Base-by-base conservation (phyloP, 306 rosid genomes). In the Begonia masoniana region DNA sequence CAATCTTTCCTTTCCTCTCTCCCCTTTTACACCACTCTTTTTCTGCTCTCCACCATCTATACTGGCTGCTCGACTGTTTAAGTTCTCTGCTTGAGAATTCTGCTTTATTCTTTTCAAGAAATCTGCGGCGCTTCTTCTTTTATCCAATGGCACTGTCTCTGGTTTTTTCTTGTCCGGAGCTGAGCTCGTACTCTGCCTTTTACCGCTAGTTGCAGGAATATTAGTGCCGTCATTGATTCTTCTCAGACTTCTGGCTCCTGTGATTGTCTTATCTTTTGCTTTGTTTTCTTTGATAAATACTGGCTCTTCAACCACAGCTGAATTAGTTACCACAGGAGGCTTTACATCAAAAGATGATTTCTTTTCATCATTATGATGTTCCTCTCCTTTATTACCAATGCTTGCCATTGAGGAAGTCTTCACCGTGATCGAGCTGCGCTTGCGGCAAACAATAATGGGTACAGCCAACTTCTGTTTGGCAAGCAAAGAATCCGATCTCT, bases 61-160 rank as follows among this genome's bases (percentile, higher is more conserved):
- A 16, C 83, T 78, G 19, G 94, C 9, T 1, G 8, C 14, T 5
- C 74, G 56, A 46, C 71, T 65, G 61, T 60, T 77, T 12, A 15
- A 2, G 17, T 54, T 59, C 59, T 77, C 88, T 11, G 55, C 65
- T 1, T 78, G 68, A 13, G 76, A 70, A 26, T 70, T 74, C 47
- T 78, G 73, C 74, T 80, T 87, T n/a, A 87, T 83, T 69, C 96
- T 76, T 64, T 80, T 87, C 72, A 87, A 74, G 77, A 87, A 87
- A 70, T 83, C 88, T 0, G 93, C 96, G 0, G 86, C 96, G 3
- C 76, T 80, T 35, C 77, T 70, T 71, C 81, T 87, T 59, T 83
- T 83, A 61, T 80, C 89, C 31, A 54, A 15, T 0, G 71, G 47
- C 15, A 52, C 13, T 3, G 68, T 69, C 12, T 76, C 88, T 11